phyloP scores from a whole-genome alignment of 164 flowering plant species.

The Berberis vulgaris region DNA sequence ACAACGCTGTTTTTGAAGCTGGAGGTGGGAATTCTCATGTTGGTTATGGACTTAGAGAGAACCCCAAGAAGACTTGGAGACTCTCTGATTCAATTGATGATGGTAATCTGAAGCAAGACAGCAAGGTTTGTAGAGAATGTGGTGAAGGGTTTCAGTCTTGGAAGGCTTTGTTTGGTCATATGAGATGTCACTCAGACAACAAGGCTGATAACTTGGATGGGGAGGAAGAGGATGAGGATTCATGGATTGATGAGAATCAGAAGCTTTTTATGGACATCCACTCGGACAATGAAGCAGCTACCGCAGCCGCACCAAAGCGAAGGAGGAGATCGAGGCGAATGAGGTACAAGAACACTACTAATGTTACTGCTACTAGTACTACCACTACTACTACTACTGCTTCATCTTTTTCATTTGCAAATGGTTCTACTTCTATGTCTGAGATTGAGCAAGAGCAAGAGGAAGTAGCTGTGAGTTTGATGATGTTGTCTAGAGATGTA shows the following conservation, averaged over 20 bases:
- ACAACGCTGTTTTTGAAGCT: neutral
- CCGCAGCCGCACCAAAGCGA: conserved; percentile 22
- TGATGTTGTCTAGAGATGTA: conserved; percentile 80
- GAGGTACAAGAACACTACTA: conserved; percentile 21
- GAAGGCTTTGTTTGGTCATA: conserved; percentile 81
- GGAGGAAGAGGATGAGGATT: conserved; percentile 16
- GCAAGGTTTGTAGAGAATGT: conserved; percentile 55
- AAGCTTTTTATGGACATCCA: conserved; percentile 8
- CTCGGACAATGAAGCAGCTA: conserved; percentile 47
- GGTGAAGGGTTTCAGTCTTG: conserved; percentile 68
- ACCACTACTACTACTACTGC: conserved; percentile 8
- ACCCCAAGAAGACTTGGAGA: conserved; percentile 68
- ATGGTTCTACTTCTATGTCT: conserved; percentile 36
- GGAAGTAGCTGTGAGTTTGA: conserved; percentile 69
- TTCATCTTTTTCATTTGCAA: conserved; percentile 23
- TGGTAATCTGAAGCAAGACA: conserved; percentile 8
- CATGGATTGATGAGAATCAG: conserved; percentile 12
- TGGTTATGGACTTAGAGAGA: conserved; percentile 59
- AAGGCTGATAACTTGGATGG: conserved; percentile 11
- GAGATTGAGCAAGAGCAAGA: conserved; percentile 67
- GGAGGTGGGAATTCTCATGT: conserved; percentile 13
- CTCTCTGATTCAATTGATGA: conserved; percentile 27
- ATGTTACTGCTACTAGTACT: neutral
- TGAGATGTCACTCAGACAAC: conserved; percentile 69
- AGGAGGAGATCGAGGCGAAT: conserved; percentile 32